Conservation (phyloP, 805 yeast genomes). For the Saccharomyces jurei region DNA sequence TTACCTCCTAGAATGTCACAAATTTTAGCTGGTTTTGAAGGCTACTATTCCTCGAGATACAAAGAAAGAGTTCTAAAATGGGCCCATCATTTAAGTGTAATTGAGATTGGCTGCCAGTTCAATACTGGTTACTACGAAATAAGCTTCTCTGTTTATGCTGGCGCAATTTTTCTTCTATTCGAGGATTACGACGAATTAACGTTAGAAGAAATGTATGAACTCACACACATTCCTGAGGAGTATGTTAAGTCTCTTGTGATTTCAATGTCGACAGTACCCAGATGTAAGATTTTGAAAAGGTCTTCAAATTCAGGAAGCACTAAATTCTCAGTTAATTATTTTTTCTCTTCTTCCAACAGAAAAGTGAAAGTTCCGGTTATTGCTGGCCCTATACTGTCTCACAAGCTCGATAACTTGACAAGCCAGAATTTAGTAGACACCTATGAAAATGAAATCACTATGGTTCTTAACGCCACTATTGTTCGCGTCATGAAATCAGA, state of each 20-base stretch:
- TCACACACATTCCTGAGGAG: constrained; percentile 61
- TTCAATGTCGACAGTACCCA: constrained; percentile 78
- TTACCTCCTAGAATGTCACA: constrained; percentile 39
- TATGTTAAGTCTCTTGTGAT: constrained; percentile 74
- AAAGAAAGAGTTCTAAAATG: constrained; percentile 58
- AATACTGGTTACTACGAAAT: constrained; percentile 67
- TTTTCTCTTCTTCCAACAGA: constrained; percentile 58
- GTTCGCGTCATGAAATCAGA: constrained; percentile 82
- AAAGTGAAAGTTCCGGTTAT: constrained; percentile 70
- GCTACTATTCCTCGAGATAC: constrained; percentile 43
- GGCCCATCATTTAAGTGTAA: constrained; percentile 79
- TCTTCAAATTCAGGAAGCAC: constrained; percentile 62
- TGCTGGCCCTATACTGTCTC: constrained; percentile 5
- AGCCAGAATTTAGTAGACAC: background rate
- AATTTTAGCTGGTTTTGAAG: constrained; percentile 40
- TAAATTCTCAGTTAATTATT: constrained; percentile 55
- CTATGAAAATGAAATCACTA: constrained; percentile 50
- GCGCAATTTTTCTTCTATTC: constrained; percentile 69
- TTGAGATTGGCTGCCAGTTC: constrained; percentile 67
- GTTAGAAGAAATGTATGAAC: constrained; percentile 50
- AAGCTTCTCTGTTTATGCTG: constrained; percentile 73
- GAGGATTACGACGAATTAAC: constrained; percentile 48
- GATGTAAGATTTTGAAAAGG: constrained; percentile 66
- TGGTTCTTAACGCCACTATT: constrained; percentile 74
- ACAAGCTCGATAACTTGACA: constrained; percentile 1